phyloP scores from a whole-genome alignment of 495 filamentous ascomycete species.

The Amniculicola lignicola region DNA sequence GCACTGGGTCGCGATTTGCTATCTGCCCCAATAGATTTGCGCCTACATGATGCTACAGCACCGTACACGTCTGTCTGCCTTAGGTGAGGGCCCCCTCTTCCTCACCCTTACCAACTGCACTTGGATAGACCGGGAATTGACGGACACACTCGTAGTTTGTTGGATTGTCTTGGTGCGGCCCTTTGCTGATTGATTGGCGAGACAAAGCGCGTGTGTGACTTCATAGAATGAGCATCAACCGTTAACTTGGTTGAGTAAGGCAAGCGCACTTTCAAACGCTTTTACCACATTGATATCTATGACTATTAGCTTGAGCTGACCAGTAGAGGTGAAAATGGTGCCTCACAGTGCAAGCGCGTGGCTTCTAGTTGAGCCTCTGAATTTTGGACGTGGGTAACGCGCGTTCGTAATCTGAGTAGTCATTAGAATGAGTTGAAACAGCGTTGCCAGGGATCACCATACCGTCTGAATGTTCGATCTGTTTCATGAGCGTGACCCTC shows the following conservation, averaged over 20 bases:
- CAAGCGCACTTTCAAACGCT: constrained; percentile 75
- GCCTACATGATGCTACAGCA: too few species aligned
- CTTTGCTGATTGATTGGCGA: neutral
- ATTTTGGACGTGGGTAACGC: constrained; percentile 68
- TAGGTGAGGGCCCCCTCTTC: neutral
- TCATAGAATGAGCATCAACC: constrained; percentile 12
- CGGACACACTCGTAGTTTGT: neutral
- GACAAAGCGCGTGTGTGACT: constrained; percentile 20
- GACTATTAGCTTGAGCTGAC: neutral
- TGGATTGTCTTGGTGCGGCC: neutral
- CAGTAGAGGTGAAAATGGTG: neutral
- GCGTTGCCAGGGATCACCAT: neutral
- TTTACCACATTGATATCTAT: constrained; percentile 71
- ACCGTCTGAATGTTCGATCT: constrained; percentile 67
- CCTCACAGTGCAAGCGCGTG: constrained; percentile 72
- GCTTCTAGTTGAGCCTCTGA: constrained; percentile 63
- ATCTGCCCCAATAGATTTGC: too few species aligned
- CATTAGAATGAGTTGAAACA: neutral
- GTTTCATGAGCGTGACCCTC: constrained; percentile 65
- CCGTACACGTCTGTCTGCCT: too few species aligned
- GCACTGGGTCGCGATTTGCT: too few species aligned
- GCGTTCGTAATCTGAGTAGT: constrained; percentile 63
- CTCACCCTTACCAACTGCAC: neutral
- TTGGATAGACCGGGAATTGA: neutral
- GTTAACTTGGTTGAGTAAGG: constrained; percentile 52